Evolutionary conservation across 2,329 filamentous ascomycete species (phyloP).

Genomic region (Parasarocladium wereldwijsianum): DNA sequence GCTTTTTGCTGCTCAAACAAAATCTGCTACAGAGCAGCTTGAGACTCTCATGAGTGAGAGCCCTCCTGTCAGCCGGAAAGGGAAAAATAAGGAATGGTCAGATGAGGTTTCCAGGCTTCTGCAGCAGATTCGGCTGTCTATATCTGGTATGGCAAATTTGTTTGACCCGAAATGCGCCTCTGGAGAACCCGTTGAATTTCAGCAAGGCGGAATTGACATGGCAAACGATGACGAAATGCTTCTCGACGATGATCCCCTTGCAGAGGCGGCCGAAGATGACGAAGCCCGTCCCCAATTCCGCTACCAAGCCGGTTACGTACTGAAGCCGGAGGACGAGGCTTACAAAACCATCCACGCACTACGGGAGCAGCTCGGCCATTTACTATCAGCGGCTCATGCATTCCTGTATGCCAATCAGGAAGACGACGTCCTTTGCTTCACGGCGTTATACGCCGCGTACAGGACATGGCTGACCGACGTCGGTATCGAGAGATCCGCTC

Average conservation of each 20-base stretch:
- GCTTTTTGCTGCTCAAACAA: slow-evolving; percentile 73
- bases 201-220: slow-evolving; percentile 37
- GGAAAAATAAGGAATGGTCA: slow-evolving; percentile 97
- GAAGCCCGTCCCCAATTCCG: slow-evolving; percentile 75
- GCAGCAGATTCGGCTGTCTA: slow-evolving; percentile 72
- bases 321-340: slow-evolving; percentile 37
- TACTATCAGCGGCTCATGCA: slow-evolving; percentile 69
- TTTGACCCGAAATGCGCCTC: slow-evolving; percentile 71
- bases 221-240: slow-evolving; percentile 22
- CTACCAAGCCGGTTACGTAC: slow-evolving; percentile 76
- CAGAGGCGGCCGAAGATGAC: slow-evolving; percentile 60
- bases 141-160: slow-evolving; percentile 77
- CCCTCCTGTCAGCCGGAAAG: slow-evolving; percentile 73
- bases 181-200: slow-evolving; percentile 29
- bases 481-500: slow-evolving; percentile 87
- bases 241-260: slow-evolving; percentile 36
- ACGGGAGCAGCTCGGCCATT: slow-evolving; percentile 63
- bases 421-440: slow-evolving; percentile 93
- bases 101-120: slow-evolving; percentile 89
- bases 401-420: slow-evolving; percentile 78
- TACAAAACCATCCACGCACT: slow-evolving; percentile 70
- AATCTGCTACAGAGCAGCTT: slow-evolving; percentile 60
- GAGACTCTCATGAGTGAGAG: slow-evolving; percentile 67
- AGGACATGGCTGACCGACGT: slow-evolving; percentile 96
- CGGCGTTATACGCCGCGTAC: slow-evolving; percentile 80